Evolutionary conservation across 2,329 filamentous ascomycete genomes (phyloP), one percentile per base, ranked within the genome.

Genomic region (Cladophialophora chaetospira): DNA sequence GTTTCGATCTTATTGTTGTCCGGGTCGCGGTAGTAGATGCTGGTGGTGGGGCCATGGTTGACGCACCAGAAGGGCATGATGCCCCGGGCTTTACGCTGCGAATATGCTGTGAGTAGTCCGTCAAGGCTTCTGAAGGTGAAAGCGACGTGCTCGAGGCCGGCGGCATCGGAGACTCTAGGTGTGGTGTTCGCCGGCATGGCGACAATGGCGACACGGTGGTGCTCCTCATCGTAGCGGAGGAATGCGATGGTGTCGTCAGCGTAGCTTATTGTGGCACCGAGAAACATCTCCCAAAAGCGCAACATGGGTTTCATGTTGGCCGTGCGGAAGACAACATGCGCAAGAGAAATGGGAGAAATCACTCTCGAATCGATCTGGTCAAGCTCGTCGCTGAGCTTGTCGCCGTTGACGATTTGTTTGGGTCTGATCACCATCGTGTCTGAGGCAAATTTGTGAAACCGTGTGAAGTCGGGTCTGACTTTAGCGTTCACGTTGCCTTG

Each of bases 1-100:
- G 71, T 74, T 67, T 81, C 79, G 31, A 81, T 49, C 62, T 67
- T 57, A 63, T 80, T 80, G 11, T 76, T 75, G 62, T 81, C 77
- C 5, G 77, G 78, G 63, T 81, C 78, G 5, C 61, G 53, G 63
- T 80, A 81, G 65, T 81, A 81, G 29, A 80, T 74, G 61, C 71
- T 74, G 0, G 70, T 76, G 1, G 74, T 80, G 1, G 71, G 69
- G 3, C 79, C 78, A 63, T 81, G 78, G 63, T 81, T 78, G 29
- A 77, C 69, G 55, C 65, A 72, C 75, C 75, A 78, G 4, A 69
- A 29, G 0, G 79, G 78, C 17, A n/a, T 3, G 13, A 51, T 51
- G 9, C 53, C 53, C 10, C 17, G 15, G 2, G 13, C 15, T 35
- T 53, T 54, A 23, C 65, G 6, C 60, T 75, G 69, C 29, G 59